A percentile compares a stretch with the other conserved stretches of the same genome.
Evolutionary conservation across 306 rosid genomes (phyloP).

Genomic region (Malus sylvestris): DNA sequence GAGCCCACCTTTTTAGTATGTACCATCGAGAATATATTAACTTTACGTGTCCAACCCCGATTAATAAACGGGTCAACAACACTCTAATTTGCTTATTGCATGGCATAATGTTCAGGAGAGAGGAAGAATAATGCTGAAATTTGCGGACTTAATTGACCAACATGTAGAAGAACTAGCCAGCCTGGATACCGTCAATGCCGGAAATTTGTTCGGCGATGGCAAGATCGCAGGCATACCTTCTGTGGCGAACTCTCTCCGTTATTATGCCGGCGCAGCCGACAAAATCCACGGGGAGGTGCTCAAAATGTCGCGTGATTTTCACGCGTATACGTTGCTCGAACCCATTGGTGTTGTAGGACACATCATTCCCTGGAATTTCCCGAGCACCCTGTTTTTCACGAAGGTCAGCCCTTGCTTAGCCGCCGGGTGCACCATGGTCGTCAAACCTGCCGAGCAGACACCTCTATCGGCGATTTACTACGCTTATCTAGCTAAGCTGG

Average conservation of each 20-base stretch:
- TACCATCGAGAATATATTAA: too few species aligned
- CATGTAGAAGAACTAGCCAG: conserved; percentile 59
- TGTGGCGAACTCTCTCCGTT: conserved; percentile 34
- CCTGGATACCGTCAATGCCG: conserved; percentile 64
- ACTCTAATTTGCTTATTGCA: neutral
- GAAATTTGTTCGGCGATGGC: conserved; percentile 36
- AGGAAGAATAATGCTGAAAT: conserved; percentile 48
- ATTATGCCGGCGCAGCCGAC: conserved; percentile 92
- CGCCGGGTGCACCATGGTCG: conserved; percentile 79
- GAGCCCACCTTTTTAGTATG: too few species aligned
- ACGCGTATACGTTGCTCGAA: conserved; percentile 64
- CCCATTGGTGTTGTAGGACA: conserved; percentile 85
- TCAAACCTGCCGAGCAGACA: conserved; percentile 44
- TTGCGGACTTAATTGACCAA: conserved; percentile 58
- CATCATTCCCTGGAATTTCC: conserved; percentile 88
- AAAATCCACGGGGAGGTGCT: conserved; percentile 69
- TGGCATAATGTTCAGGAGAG: conserved; percentile 44
- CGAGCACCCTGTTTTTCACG: conserved; percentile 35
- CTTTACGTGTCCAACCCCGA: too few species aligned
- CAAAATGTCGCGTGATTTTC: conserved; percentile 39
- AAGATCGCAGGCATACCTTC: conserved; percentile 47
- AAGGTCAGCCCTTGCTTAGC: conserved; percentile 72
- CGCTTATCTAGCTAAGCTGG: conserved; percentile 75
- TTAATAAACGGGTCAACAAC: neutral
- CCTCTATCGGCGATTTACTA: conserved; percentile 56